Evolutionary conservation across 768 basidiomycete genomes (phyloP).

Genomic region (Mycena vulgaris): DNA sequence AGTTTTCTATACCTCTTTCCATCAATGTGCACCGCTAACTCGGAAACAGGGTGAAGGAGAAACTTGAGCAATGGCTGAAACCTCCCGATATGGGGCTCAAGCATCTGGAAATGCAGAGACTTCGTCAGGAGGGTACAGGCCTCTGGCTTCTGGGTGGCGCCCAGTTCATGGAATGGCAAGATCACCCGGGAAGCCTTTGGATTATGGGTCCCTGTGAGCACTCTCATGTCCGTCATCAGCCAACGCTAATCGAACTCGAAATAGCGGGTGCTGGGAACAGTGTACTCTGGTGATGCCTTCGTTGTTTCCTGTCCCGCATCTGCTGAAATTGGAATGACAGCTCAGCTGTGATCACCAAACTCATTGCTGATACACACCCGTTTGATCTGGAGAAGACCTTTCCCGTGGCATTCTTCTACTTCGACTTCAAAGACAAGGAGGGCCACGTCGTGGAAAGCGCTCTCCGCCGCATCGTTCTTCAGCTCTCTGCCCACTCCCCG

Average conservation of each 20-base stretch:
- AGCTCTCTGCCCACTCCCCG: too few relatives aligned
- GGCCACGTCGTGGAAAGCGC: too few relatives aligned
- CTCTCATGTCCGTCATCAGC: background rate
- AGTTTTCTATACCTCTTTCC: background rate
- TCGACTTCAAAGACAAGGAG: too few relatives aligned
- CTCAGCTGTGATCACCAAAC: background rate
- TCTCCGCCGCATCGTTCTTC: too few relatives aligned
- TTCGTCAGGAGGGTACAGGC: background rate
- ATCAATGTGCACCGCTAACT: background rate
- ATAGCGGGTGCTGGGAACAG: constrained; percentile 16
- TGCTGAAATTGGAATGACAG: background rate
- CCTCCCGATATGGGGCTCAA: background rate
- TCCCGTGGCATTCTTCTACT: constrained; percentile 11
- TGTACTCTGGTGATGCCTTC: too few relatives aligned
- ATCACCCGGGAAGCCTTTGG: too few relatives aligned
- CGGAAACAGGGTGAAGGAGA: background rate
- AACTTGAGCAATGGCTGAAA: constrained; percentile 9
- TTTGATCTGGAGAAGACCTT: background rate
- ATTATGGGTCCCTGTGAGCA: too few relatives aligned
- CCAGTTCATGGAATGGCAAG: too few relatives aligned
- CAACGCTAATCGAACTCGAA: background rate
- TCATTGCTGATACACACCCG: background rate
- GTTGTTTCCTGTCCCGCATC: background rate
- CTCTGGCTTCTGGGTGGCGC: constrained; percentile 1
- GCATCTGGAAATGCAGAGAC: background rate